Base-by-base conservation (phyloP, 352 stramenopile genomes). In the Globisporangium barbulae region DNA sequence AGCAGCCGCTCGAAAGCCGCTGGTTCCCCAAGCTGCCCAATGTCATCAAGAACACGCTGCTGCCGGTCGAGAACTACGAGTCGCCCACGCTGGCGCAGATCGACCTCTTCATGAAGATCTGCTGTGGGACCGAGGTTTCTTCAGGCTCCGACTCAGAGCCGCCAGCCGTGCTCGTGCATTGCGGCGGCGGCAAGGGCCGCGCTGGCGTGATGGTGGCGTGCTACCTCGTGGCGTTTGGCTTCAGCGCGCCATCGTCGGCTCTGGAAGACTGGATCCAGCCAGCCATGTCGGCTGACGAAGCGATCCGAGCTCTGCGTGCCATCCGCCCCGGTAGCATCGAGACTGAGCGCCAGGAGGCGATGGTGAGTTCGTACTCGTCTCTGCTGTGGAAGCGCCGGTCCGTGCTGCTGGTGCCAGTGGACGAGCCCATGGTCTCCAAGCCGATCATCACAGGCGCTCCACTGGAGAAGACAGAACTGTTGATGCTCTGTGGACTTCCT, bases 181-280 rank as follows among this genome's bases (percentile, higher is more conserved):
- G 81, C 56, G 79, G 79, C 30, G 81, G 81, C 30, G 81, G 81
- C 53, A 90, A 89, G 64, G 81, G 81, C 0, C 76, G 81, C 2
- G 77, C 79, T 8, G 79, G 81, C 25, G 79, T 78, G n/a, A 83
- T 90, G 74, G 52, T 88, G 19, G 80, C 80, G 22, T 89, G 78
- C 41, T 89, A 89, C 63, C 54, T 89, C 19, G 78, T 88, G 2
- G 80, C 78, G 10, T 89, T 83, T 30, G 80, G 80, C 7, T 89
- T 87, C n/a, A 53, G 50, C 2, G 55, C 70, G 5, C 75, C 77
- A 25, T 69, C 72, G 17, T 5, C 54, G 4, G 42, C 56, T 17
- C 28, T 69, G 0, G 52, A 64, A 2, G 54, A 73, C 15, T 88
- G 70, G 70, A 28, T 65, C 15, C 71, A 85, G 28, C 80, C 80